Evolutionary conservation across 2,329 filamentous ascomycete species (phyloP).

Genomic region (Fusarium ambrosium): DNA sequence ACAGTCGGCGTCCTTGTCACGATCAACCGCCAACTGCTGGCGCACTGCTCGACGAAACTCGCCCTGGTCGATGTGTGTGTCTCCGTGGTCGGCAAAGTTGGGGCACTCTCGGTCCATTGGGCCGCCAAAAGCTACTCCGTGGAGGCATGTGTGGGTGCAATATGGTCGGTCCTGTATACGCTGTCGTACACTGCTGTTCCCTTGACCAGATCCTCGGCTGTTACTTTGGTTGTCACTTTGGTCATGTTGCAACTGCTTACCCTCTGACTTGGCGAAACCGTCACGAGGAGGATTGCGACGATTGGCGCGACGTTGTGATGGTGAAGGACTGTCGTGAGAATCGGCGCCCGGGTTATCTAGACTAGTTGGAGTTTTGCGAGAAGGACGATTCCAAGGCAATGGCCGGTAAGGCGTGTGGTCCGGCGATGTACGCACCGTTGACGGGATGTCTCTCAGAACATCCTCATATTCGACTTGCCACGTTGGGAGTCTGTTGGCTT

Average conservation of each 20-base stretch:
- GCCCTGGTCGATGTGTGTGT: conserved; percentile 40
- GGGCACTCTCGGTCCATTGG: conserved; percentile 48
- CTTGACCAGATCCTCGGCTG: no score
- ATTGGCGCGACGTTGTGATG: no score
- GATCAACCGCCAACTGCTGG: conserved; percentile 49
- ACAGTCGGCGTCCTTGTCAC: conserved; percentile 48
- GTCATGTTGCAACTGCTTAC: not conserved
- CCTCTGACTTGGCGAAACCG: no score
- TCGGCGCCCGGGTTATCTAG: no score
- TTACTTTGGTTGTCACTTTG: not conserved
- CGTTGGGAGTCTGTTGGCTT: not conserved
- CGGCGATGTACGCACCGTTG: not conserved
- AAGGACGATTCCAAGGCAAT: no score
- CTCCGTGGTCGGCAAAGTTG: conserved; percentile 38
- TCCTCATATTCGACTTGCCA: not conserved
- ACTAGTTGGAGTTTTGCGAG: no score
- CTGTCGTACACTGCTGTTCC: not conserved
- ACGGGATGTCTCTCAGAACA: not conserved
- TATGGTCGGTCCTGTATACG: conserved; percentile 40
- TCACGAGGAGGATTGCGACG: no score
- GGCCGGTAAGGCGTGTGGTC: not conserved
- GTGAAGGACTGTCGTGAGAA: no score
- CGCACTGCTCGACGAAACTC: conserved; percentile 47
- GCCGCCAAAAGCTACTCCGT: conserved; percentile 39
- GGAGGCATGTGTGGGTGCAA: conserved; percentile 48